Conservation (phyloP, 1,284 basidiomycete genomes). For the Flammula alnicola region DNA sequence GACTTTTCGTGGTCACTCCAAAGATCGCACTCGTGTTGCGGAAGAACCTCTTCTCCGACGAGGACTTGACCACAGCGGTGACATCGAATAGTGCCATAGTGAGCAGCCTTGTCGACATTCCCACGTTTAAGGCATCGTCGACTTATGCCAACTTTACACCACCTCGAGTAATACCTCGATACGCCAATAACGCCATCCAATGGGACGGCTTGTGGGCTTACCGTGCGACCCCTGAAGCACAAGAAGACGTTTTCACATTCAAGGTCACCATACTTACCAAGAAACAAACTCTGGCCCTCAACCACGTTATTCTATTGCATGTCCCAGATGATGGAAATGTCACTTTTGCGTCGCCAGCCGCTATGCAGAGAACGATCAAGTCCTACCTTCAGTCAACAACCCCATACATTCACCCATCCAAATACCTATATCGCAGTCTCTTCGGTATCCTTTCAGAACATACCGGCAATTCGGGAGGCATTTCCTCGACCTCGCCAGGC, state of each 20-base stretch:
- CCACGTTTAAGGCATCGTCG: constrained; percentile 3
- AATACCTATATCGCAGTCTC: constrained; percentile 1
- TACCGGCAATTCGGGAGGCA: background rate
- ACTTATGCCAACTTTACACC: background rate
- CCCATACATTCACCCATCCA: constrained; percentile 14
- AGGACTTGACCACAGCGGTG: background rate
- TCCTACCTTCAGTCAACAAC: too few species aligned
- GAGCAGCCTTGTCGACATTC: constrained; percentile 18
- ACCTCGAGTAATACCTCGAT: too few species aligned
- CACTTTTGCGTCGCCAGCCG: constrained; percentile 27
- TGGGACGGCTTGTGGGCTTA: background rate
- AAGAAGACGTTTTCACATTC: constrained; percentile 29
- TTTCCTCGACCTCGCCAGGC: background rate
- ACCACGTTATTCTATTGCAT: constrained; percentile 26
- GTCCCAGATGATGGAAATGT: constrained; percentile 19
- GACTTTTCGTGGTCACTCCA: constrained; percentile 31
- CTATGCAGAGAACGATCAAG: constrained; percentile 22
- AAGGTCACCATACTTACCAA: constrained; percentile 26
- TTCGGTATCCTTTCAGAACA: background rate
- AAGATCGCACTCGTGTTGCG: constrained; percentile 21
- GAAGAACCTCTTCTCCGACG: too few species aligned
- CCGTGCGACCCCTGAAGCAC: constrained; percentile 6
- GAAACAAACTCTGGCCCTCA: constrained; percentile 28
- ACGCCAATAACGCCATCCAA: background rate
- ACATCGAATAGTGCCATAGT: background rate